Conservation (phyloP, 2,329 filamentous ascomycete species). For the Talaromyces sp. region DNA sequence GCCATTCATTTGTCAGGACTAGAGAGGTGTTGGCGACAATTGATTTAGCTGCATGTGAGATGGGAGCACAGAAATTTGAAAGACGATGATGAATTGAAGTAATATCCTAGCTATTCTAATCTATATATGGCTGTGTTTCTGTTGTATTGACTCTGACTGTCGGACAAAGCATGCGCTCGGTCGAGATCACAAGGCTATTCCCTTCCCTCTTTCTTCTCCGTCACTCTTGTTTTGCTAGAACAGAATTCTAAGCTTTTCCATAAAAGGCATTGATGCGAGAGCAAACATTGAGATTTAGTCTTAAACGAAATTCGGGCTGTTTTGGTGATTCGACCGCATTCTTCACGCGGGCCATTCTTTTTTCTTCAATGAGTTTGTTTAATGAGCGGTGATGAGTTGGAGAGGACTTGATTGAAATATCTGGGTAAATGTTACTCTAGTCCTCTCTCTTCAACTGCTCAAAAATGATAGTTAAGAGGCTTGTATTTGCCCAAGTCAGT, state of each 20-base stretch:
- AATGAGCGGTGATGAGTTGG: neutral
- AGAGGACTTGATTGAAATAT: too few relatives aligned
- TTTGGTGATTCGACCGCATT: neutral
- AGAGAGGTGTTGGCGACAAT: neutral
- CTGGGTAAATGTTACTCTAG: neutral
- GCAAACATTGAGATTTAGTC: neutral
- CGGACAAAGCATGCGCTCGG: neutral
- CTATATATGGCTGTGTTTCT: neutral
- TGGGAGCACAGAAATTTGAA: neutral
- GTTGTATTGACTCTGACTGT: neutral
- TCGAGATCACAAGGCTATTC: neutral
- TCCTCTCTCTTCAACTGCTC: neutral
- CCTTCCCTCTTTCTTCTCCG: neutral
- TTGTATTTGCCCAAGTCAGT: constrained; percentile 5
- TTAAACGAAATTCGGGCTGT: neutral
- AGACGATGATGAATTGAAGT: neutral
- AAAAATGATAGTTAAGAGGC: neutral
- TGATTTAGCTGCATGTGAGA: neutral
- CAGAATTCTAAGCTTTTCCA: neutral
- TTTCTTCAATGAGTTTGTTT: neutral
- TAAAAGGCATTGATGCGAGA: neutral
- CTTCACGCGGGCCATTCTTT: neutral
- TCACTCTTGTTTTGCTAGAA: neutral
- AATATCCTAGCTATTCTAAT: neutral
- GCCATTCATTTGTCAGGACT: neutral